Conservation (phyloP, 2,329 filamentous ascomycete species). For the Raffaelea ambrosiae region DNA sequence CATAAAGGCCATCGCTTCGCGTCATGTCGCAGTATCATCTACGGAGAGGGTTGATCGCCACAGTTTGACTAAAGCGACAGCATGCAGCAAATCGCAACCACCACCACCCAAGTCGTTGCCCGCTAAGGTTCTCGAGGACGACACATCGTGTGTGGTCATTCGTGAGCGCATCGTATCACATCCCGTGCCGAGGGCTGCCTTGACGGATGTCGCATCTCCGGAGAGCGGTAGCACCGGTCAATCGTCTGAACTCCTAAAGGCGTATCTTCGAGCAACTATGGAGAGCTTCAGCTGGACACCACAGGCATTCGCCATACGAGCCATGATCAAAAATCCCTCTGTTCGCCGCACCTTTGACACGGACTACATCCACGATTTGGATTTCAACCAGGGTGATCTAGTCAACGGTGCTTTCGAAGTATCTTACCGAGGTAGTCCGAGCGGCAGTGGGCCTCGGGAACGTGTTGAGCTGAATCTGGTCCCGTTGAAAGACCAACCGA, state of each 20-base stretch:
- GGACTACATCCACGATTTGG: conserved; percentile 14
- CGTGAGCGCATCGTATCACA: conserved; percentile 11
- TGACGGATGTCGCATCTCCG: not conserved
- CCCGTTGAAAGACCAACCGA: conserved; percentile 15
- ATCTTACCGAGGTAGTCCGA: conserved; percentile 15
- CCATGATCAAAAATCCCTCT: conserved; percentile 14
- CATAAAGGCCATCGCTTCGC: conserved; percentile 5
- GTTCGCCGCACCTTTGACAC: conserved; percentile 16
- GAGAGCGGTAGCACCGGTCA: conserved; percentile 3
- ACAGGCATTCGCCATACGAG: conserved; percentile 20
- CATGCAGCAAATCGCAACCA: not conserved
- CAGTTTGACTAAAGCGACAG: not conserved
- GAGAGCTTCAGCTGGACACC: conserved; percentile 24
- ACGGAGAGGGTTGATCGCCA: not conserved
- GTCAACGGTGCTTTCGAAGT: conserved; percentile 24
- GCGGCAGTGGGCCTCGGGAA: not conserved
- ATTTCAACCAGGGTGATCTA: conserved; percentile 19
- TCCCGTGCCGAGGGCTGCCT: not conserved
- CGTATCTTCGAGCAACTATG: conserved; percentile 20
- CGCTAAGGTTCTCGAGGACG: not conserved
- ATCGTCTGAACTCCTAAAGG: conserved; percentile 15
- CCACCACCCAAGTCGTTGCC: conserved; percentile 9
- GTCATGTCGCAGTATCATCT: not conserved
- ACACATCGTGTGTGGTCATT: conserved; percentile 3
- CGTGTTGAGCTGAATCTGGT: conserved; percentile 22